Conservation (phyloP, 148 eudicot species). For the Persicaria tinctoria region DNA sequence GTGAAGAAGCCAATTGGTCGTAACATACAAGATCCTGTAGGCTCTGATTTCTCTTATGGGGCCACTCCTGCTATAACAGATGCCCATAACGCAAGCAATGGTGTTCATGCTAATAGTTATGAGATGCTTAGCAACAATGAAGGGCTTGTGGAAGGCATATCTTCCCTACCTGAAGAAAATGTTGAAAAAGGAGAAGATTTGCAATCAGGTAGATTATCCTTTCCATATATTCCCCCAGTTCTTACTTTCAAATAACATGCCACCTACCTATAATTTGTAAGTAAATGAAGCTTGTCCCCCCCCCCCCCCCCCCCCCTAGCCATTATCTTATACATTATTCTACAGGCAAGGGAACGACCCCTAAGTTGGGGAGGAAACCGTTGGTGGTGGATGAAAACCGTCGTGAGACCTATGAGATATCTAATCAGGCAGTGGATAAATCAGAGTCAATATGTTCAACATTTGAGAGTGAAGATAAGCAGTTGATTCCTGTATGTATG, state of each 20-base stretch:
- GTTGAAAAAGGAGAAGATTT: conserved; percentile 10
- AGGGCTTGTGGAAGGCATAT: conserved; percentile 9
- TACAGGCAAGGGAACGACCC: conserved; percentile 33
- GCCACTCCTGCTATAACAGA: conserved; percentile 25
- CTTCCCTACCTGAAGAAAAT: neutral
- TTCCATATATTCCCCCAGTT: neutral
- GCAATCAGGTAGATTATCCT: conserved; percentile 8
- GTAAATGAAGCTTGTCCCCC: neutral
- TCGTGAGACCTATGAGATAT: conserved; percentile 46
- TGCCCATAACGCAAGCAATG: conserved; percentile 12
- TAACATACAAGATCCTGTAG: conserved; percentile 46
- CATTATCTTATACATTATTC: neutral
- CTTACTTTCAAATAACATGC: neutral
- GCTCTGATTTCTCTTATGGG: conserved; percentile 61
- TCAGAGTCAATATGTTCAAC: conserved; percentile 41
- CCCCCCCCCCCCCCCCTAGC: neutral
- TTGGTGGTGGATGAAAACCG: conserved; percentile 43
- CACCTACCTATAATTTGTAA: too few relatives aligned
- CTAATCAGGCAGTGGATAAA: conserved; percentile 22
- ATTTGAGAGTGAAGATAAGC: conserved; percentile 56
- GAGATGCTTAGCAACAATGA: conserved; percentile 8
- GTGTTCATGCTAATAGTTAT: neutral
- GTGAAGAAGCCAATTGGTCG: conserved; percentile 39
- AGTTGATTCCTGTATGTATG: conserved; percentile 48
- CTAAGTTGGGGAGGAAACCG: conserved; percentile 40